These are phyloP conservation scores for Lyophyllum decastes DNA, from an alignment of 768 basidiomycete genomes.

Conservation along the genomic window DNA sequence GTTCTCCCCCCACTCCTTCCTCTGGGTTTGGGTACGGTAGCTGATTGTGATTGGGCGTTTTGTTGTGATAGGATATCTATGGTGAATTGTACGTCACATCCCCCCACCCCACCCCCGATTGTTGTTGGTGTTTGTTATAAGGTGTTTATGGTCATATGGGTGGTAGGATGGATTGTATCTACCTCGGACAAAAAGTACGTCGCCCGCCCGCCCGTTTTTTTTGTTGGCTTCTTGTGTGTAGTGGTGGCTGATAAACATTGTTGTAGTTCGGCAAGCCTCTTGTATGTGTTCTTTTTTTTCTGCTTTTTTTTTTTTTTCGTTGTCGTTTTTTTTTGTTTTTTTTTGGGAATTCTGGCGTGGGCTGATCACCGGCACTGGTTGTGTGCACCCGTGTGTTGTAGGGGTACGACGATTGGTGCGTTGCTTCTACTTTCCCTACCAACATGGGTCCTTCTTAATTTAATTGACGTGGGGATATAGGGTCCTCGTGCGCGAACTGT, in stretches of 20 bases:
- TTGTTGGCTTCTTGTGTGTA: neutral
- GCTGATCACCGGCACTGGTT: neutral
- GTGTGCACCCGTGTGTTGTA: slow-evolving; percentile 12
- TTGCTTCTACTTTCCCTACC: neutral
- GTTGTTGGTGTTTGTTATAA: too few species aligned
- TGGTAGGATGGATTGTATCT: slow-evolving; percentile 90
- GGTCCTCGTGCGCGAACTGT: slow-evolving; percentile 77
- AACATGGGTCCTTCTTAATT: neutral
- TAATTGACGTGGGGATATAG: slow-evolving; percentile 27
- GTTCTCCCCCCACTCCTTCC: neutral
- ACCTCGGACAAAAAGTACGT: slow-evolving; percentile 87
- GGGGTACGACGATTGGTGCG: slow-evolving; percentile 45
- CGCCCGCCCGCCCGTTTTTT: neutral
- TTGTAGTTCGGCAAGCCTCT: slow-evolving; percentile 73
- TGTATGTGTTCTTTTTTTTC: slow-evolving; percentile 43
- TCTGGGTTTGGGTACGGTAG: neutral
- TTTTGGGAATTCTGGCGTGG: too few species aligned
- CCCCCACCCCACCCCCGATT: too few species aligned
- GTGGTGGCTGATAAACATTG: neutral
- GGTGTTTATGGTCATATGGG: too few species aligned
- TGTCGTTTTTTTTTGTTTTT: neutral
- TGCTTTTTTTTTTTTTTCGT: too few species aligned
- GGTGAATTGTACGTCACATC: slow-evolving; percentile 72
- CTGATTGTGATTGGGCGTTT: neutral
- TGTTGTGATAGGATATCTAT: slow-evolving; percentile 78